Base-by-base conservation (phyloP, 2,329 filamentous ascomycete species). In the Ambrosiella xylebori region DNA sequence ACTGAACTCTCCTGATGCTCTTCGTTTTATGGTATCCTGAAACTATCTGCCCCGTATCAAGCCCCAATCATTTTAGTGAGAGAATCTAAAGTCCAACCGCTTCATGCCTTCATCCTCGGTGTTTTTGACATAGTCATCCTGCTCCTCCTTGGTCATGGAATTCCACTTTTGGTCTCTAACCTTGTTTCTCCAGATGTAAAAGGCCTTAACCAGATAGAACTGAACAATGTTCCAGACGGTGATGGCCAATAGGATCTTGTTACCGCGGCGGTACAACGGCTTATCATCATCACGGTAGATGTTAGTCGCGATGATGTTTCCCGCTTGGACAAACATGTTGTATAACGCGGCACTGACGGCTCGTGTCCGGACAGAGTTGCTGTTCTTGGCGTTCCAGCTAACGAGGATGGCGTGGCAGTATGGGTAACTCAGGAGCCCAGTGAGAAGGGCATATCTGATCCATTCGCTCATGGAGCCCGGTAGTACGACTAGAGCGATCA, bases 221-320 rank as follows among this genome's bases (percentile, higher is more conserved):
- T 75, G 61, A 1, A 71, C 62, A 52, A 79, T 71, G 57, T 77
- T 79, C 61, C 70, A 72, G 13, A 67, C 69, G 4, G 70, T 68
- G 44, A 79, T 72, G 0, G 66, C 74, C 8, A 80, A 66, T 6
- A 80, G 66, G 8, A 74, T 68, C 61, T 69, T 72, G 64, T 78
- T 78, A 0, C 76, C 76, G 0, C 71, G 68, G 4, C 69, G 67
- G 61, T 80, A 80, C 19, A 75, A 66, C 1, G 78, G 77, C 63
- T 72, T 70, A 63, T 81, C 78, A 47, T 78, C 75, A 15, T 75
- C 67, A 27, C 77, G 74, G 63, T 80, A 81, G 60, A 80, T 76
- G 68, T 80, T 71, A 37, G 66, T 65, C 1, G 68, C 67, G 12
- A 73, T 68, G 57, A 76, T 74, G 57, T 70, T 71, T 1, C 71